phyloP scores from a whole-genome alignment of 805 yeast species.

The Metschnikowia kofuensis region DNA sequence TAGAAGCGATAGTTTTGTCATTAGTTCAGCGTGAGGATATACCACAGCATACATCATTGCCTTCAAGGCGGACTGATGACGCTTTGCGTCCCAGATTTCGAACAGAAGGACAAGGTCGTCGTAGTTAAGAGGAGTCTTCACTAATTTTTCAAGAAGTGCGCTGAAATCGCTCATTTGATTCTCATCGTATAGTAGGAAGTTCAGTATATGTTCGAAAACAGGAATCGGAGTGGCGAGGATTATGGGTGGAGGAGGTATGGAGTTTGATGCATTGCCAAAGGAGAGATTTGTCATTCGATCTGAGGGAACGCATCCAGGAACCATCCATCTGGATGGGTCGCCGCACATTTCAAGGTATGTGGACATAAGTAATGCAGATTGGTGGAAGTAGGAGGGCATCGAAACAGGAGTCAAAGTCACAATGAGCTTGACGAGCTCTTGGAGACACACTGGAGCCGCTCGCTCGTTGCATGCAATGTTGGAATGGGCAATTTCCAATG shows the following conservation, averaged over 20 bases:
- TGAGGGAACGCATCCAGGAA: conserved; percentile 17
- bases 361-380: conserved; percentile 28
- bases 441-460: conserved; percentile 6
- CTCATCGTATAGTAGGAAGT: conserved; percentile 12
- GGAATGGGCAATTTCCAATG: conserved; percentile 22
- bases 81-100: conserved; percentile 32
- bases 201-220: conserved; percentile 13
- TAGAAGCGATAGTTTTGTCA: conserved; percentile 10
- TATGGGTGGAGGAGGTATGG: conserved; percentile 17
- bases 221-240: conserved; percentile 27
- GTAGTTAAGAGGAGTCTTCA: background rate
- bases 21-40: conserved; percentile 31
- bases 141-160: background rate
- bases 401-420: background rate
- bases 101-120: conserved; percentile 29
- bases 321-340: conserved; percentile 27
- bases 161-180: conserved; percentile 5
- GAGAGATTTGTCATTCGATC: conserved; percentile 21
- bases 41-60: conserved; percentile 28
- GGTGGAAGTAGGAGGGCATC: conserved; percentile 21
- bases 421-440: conserved; percentile 3
- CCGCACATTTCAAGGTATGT: conserved; percentile 25
- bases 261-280: conserved; percentile 24
- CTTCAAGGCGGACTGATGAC: conserved; percentile 23
- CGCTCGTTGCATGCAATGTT: conserved; percentile 19